Conservation (phyloP, 2,329 filamentous ascomycete genomes). For the Reticulascus tulasneorum region DNA sequence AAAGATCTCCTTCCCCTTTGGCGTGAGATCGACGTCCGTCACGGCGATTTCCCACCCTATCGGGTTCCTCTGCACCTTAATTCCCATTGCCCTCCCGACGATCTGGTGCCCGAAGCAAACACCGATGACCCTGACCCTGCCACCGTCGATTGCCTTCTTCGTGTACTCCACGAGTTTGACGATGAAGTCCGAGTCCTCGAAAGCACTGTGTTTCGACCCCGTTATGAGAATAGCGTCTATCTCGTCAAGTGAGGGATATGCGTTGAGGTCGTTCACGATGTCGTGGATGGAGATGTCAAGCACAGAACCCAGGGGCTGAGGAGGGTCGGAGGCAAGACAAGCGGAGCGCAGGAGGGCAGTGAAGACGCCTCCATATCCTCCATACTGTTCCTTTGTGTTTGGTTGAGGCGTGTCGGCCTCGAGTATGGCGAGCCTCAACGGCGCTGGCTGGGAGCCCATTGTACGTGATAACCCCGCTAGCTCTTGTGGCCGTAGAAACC, state of each 20-base stretch:
- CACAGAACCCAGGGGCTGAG: conserved; percentile 35
- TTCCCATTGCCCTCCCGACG: conserved; percentile 67
- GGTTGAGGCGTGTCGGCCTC: conserved; percentile 79
- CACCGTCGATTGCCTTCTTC: conserved; percentile 52
- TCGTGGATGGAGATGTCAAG: conserved; percentile 65
- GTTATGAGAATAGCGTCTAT: conserved; percentile 82
- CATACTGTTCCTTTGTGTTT: conserved; percentile 59
- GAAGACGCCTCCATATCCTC: conserved; percentile 71
- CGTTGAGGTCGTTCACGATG: conserved; percentile 59
- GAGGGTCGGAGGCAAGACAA: conserved; percentile 41
- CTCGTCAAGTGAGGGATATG: conserved; percentile 68
- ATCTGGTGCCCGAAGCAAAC: conserved; percentile 90
- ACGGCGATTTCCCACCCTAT: conserved; percentile 82
- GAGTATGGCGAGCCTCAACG: conserved; percentile 77
- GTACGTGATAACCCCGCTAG: background rate
- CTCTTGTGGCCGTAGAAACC: background rate
- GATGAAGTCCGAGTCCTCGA: conserved; percentile 74
- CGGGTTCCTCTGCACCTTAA: conserved; percentile 61
- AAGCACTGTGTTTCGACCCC: conserved; percentile 71
- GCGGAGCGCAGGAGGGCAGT: conserved; percentile 53
- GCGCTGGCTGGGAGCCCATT: conserved; percentile 24
- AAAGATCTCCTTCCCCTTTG: conserved; percentile 69
- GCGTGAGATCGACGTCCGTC: conserved; percentile 62
- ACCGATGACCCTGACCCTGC: conserved; percentile 67
- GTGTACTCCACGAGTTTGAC: conserved; percentile 67